These are phyloP conservation scores for Ophiostoma triangulosporum DNA, from an alignment of 2,329 filamentous ascomycete species.

Conservation along the genomic window DNA sequence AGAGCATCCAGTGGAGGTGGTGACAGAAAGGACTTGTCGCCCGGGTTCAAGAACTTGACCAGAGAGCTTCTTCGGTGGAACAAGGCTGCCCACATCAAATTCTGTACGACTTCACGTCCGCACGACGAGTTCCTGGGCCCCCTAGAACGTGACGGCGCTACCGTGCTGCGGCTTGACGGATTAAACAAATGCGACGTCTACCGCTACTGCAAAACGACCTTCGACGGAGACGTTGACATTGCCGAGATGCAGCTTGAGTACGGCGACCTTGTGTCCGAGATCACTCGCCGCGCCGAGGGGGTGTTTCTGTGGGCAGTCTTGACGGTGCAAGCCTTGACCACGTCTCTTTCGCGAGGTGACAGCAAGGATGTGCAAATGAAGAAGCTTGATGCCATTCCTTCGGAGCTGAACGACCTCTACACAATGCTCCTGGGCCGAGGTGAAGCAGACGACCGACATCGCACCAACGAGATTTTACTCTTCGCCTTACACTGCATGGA, in stretches of 20 bases:
- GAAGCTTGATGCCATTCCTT: neutral
- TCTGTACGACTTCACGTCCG: neutral
- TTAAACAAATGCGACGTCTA: neutral
- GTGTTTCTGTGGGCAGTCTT: neutral
- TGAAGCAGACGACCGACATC: neutral
- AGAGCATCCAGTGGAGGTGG: neutral
- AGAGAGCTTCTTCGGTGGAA: neutral
- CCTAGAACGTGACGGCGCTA: neutral
- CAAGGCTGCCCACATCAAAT: neutral
- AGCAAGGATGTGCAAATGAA: neutral
- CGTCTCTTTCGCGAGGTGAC: neutral
- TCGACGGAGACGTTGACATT: neutral
- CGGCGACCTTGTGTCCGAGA: neutral
- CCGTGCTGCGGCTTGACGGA: neutral
- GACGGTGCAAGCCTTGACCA: neutral
- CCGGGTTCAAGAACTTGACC: neutral
- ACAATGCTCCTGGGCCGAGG: neutral
- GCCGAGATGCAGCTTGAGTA: neutral
- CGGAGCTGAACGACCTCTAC: neutral
- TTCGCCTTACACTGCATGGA: neutral
- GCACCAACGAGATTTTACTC: neutral
- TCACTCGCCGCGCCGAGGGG: neutral
- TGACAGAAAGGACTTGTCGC: neutral
- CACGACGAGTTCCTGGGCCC: neutral
- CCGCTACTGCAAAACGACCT: neutral